Evolutionary conservation across 2,329 filamentous ascomycete species (phyloP).

Genomic region (Neonectria sp.): DNA sequence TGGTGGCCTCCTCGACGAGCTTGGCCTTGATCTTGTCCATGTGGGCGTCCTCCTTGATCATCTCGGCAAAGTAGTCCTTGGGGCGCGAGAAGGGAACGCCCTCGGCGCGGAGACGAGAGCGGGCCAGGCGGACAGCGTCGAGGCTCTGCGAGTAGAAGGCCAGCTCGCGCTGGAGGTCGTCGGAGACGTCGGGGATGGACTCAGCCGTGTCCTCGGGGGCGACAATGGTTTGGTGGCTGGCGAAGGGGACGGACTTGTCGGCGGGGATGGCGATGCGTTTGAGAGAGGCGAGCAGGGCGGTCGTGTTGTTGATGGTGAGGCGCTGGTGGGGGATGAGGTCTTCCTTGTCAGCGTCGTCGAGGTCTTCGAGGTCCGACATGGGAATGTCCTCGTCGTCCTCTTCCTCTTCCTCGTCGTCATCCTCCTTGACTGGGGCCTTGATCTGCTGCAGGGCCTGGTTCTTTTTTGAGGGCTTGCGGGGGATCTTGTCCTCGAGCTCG

Average conservation of each 20-base stretch:
- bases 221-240: conserved; percentile 84
- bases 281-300: conserved; percentile 84
- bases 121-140: conserved; percentile 81
- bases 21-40: conserved; percentile 98
- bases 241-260: conserved; percentile 80
- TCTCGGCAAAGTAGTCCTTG: conserved; percentile 97
- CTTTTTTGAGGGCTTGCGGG: conserved; percentile 61
- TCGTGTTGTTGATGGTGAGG: conserved; percentile 97
- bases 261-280: conserved; percentile 82
- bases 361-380: conserved; percentile 87
- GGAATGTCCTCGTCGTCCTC: conserved; percentile 91
- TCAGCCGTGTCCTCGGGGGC: conserved; percentile 74
- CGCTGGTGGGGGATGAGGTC: conserved; percentile 92
- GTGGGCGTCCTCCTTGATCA: conserved; percentile 98
- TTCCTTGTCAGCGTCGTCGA: conserved; percentile 84
- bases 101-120: conserved; percentile 83
- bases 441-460: conserved; percentile 52
- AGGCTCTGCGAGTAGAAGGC: conserved; percentile 94
- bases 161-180: conserved; percentile 93
- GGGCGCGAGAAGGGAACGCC: conserved; percentile 89
- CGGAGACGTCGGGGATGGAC: conserved; percentile 85
- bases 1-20: conserved; percentile 90
- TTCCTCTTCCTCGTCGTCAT: conserved; percentile 74
- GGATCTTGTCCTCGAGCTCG: conserved; percentile 82
- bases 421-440: conserved; percentile 42